Base-by-base conservation (phyloP, 768 basidiomycete genomes). In the Trametes meyenii region DNA sequence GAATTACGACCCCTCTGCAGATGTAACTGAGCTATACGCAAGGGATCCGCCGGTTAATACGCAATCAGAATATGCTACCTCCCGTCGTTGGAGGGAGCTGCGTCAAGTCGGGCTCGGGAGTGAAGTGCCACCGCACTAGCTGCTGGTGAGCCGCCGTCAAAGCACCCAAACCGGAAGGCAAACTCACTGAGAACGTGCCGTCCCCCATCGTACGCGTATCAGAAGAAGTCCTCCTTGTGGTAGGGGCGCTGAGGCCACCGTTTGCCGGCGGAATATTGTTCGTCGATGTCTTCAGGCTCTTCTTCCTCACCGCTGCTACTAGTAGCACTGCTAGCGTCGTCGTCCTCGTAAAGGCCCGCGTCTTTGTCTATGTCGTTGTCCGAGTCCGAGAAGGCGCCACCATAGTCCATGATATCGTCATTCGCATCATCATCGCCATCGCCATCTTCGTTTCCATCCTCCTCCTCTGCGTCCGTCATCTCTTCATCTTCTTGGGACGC, bases 181-280 rank as follows among this genome's bases (percentile, higher is more conserved):
- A 21, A 72, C 76, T 58, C 51, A 77, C 77, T 73, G 16, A 78
- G 51, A 16, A 66, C 58, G 61, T 76, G 71, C 1, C 71, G 65
- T 10, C 73, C 75, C 3, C 75, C 69, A 55, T 79, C 77, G 60
- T 76, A 76, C n/a, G 70, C 49, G 46, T 76, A 66, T 6, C 75
- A 76, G 36, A 72, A 78, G 61, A 71, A 67, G 51, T 61, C 43
- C 63, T 72, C 71, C 12, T 24, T 24, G 50, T 71, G 71, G 33
- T 44, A 58, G 17, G 70, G 66, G 65, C 38, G 67, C 52, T 60
- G 64, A 13, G 75, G 75, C 77, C 76, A 77, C 45, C 69, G 67
- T 3, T 42, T 58, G n/a, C 55, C 58, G 1, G 21, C 57, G 16
- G 46, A 51, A 23, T 58, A 57, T 26, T 64, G 38, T 1, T 50